phyloP scores from a whole-genome alignment of 2,329 filamentous ascomycete genomes.

The Pseudocercospora musae region DNA sequence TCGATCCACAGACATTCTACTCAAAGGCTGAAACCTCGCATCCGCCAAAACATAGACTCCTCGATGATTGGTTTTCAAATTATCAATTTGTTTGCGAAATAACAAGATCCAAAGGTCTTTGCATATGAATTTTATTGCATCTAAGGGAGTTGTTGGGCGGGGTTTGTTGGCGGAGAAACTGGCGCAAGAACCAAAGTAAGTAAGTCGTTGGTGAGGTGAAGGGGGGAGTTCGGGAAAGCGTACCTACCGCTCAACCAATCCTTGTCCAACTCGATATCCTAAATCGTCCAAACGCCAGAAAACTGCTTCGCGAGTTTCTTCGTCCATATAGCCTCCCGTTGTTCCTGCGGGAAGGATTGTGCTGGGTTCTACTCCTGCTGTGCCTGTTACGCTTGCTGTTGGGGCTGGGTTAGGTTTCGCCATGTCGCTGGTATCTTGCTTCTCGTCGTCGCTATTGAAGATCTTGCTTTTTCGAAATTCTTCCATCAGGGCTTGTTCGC shows the following conservation, averaged over 20 bases:
- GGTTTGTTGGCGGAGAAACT: conserved; percentile 81
- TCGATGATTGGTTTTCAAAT: conserved; percentile 95
- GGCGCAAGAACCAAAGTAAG: neutral
- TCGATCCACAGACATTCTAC: conserved; percentile 77
- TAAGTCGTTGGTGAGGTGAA: neutral
- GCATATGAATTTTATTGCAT: conserved; percentile 97
- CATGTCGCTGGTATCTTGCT: conserved; percentile 8
- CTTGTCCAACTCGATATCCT: conserved; percentile 89
- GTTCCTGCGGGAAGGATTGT: conserved; percentile 6
- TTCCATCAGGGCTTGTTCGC: conserved; percentile 42
- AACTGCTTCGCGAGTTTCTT: conserved; percentile 79
- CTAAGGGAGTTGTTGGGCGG: conserved; percentile 85
- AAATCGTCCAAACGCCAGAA: conserved; percentile 79
- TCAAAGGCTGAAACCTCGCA: conserved; percentile 82
- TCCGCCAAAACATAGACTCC: conserved; percentile 97
- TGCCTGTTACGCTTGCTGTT: conserved; percentile 11
- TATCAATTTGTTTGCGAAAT: conserved; percentile 96
- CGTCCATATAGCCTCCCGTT: conserved; percentile 48
- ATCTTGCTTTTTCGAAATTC: conserved; percentile 31
- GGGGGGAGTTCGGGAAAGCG: neutral
- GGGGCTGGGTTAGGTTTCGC: neutral
- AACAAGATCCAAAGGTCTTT: conserved; percentile 96
- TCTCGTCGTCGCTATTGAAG: conserved; percentile 18
- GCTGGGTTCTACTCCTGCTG: conserved; percentile 9
- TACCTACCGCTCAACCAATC: conserved; percentile 79